Evolutionary conservation across 495 filamentous ascomycete species (phyloP), one percentile per base, ranked within the genome.

Genomic region (Talaromyces wortmannii): DNA sequence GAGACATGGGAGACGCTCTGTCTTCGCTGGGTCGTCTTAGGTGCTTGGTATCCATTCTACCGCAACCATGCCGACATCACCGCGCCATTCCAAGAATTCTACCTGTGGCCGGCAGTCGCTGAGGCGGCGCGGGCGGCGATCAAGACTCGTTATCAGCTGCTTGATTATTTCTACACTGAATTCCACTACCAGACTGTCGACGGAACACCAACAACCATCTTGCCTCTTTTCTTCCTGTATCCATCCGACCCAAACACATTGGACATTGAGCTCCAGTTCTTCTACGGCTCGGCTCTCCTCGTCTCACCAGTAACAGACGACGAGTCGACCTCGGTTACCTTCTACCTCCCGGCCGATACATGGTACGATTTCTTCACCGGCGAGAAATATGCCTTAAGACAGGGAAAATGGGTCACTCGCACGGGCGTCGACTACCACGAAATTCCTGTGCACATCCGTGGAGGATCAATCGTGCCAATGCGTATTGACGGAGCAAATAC

Each of bases 91-190:
- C 91, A 95, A 67, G 91, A 96, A 62, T 89, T 90, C 63, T 96
- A 95, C 71, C 80, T 75, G 46, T 94, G 87, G 86, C 63, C 75
- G 0, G 66, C 63, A 2, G 89, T 91, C 3, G 73, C 86, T 6
- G 74, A 78, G 8, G 84, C 87, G 0, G 89, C 87, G 0, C 73
- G 74, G 43, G 88, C 84, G 62, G 83, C 82, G 50, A 90, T 92
- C 64, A 81, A 83, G 45, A 87, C 84, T 61, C 82, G 89, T 16
- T 92, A 91, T 74, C 76, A 76, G 5, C 75, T 94, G 2, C 73
- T 94, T 7, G 88, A 91, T 67, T 94, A 94, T 72, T 79, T 92
- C 53, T 92, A 94, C 78, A 92, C 89, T 0, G 83, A 85, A 0
- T 69, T 91, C 63, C 72, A 87, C 61, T 63, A 66, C 31, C 87